Evolutionary conservation across 257 asterid genomes (phyloP).

Genomic region (Lycium ferocissimum): DNA sequence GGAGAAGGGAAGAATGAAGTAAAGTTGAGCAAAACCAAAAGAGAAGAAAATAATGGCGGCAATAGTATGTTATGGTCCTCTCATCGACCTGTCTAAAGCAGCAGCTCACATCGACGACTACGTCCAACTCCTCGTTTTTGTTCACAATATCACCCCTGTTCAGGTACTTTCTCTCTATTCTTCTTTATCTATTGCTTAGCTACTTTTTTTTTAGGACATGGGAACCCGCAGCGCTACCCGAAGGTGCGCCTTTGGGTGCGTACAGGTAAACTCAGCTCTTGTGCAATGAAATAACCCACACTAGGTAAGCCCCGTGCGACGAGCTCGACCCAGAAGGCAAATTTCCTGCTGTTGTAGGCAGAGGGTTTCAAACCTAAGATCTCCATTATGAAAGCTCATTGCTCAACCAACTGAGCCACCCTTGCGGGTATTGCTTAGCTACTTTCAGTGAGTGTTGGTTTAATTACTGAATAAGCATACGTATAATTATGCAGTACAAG

Average conservation of each 20-base stretch:
- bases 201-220: too few species aligned
- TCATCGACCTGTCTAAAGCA: conserved; percentile 63
- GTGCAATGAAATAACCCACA: too few species aligned
- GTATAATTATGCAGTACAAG: conserved; percentile 54
- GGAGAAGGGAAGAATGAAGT: background rate
- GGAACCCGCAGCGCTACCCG: too few species aligned
- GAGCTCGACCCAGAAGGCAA: too few species aligned
- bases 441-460: background rate
- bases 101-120: conserved; percentile 59
- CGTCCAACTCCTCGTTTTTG: conserved; percentile 66
- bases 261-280: too few species aligned
- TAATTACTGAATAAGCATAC: background rate
- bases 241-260: too few species aligned
- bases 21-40: background rate
- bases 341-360: too few species aligned
- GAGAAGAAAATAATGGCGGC: conserved; percentile 55
- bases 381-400: too few species aligned
- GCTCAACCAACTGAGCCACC: too few species aligned
- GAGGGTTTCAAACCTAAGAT: too few species aligned
- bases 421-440: background rate
- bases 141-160: conserved; percentile 65
- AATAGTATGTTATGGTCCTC: conserved; percentile 78
- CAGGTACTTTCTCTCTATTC: conserved; percentile 46
- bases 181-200: background rate
- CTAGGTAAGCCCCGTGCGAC: too few species aligned